Percentiles rank a stretch among this genome's conserved stretches.
phyloP scores from a whole-genome alignment of 805 yeast genomes.

The Saccharomyces eubayanus region DNA sequence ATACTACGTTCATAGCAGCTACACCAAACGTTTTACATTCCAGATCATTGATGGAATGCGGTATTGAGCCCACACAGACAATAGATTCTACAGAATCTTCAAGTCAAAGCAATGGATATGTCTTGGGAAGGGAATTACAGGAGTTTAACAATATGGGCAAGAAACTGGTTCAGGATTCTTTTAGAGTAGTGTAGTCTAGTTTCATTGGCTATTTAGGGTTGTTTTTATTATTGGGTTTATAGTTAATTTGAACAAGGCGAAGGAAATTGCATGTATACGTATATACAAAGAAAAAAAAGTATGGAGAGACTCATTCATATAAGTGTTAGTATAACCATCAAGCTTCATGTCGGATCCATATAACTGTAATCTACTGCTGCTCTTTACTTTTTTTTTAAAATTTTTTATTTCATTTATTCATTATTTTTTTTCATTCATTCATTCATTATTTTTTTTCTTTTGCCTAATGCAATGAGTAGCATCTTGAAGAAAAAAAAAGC shows the following conservation, averaged over 20 bases:
- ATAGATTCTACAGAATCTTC: not conserved
- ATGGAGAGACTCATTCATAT: not conserved
- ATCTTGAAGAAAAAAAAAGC: not conserved
- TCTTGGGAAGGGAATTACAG: conserved; percentile 16
- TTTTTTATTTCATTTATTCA: not conserved
- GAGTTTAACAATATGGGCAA: conserved; percentile 18
- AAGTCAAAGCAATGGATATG: conserved; percentile 10
- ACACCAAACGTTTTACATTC: not conserved
- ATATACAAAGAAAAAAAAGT: not conserved
- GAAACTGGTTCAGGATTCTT: conserved; percentile 11
- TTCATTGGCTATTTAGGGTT: not conserved
- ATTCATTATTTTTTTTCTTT: not conserved
- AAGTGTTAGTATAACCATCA: not conserved
- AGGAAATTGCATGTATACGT: not conserved
- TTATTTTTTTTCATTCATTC: not conserved
- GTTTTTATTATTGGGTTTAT: not conserved
- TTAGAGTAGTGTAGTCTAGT: conserved; percentile 8
- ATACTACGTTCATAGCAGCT: not conserved
- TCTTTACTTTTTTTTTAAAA: not conserved
- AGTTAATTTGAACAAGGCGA: not conserved
- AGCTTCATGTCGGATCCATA: too few relatives aligned
- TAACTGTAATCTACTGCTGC: not conserved
- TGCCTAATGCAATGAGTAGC: not conserved
- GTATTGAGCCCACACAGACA: not conserved
- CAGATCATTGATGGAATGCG: not conserved